A percentile compares a stretch with the other conserved stretches of the same genome.
Evolutionary conservation across 176 grass and related monocot species (phyloP).

Genomic region (Cenchrus purpureus): DNA sequence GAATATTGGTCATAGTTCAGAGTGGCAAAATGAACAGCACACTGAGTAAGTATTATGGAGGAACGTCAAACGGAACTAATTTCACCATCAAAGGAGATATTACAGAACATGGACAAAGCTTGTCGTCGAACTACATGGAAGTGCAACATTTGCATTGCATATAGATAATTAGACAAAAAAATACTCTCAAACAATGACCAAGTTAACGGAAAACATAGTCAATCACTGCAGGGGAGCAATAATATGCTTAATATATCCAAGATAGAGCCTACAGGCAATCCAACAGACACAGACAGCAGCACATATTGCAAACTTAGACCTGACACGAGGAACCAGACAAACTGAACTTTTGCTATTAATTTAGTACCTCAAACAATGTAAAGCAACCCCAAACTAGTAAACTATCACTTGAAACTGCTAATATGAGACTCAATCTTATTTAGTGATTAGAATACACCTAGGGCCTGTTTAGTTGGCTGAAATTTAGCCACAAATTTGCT

Average conservation of each 20-base stretch:
- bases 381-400: neutral
- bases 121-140: neutral
- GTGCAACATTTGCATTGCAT: neutral
- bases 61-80: neutral
- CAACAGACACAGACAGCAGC: slow-evolving; percentile 21
- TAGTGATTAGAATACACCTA: neutral
- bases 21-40: neutral
- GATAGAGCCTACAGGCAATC: neutral
- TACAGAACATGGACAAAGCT: neutral
- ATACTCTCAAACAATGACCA: too few relatives aligned
- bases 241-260: neutral
- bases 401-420: neutral
- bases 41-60: neutral
- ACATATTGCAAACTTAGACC: slow-evolving; percentile 19
- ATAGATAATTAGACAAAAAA: too few relatives aligned
- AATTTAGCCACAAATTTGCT: too few relatives aligned
- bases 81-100: neutral
- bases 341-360: neutral
- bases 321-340: slow-evolving; percentile 9
- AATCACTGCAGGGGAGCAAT: neutral
- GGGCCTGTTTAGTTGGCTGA: too few relatives aligned
- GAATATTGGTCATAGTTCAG: neutral
- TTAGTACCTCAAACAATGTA: slow-evolving; percentile 20
- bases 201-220: neutral
- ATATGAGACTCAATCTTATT: neutral